Evolutionary conservation across 148 eudicot species (phyloP), one percentile per base, ranked within the genome.

Genomic region (Diospyros lotus): DNA sequence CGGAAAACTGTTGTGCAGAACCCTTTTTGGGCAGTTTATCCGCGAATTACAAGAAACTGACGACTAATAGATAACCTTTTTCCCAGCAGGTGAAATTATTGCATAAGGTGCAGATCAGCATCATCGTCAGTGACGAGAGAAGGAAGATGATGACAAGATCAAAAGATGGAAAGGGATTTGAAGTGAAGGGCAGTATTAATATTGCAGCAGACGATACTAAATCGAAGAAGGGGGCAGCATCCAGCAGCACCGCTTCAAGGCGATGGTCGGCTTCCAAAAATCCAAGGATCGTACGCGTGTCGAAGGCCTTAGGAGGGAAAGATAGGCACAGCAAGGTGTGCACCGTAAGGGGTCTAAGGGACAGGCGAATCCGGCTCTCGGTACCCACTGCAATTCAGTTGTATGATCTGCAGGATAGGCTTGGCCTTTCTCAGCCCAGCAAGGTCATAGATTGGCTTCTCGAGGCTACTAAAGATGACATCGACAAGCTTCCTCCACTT

Each of bases 311-410:
- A 68, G 97, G 97, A 65, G 97, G 97, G 2, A 91, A 91, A 81
- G 97, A 91, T 44, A 78, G 97, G 18, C 97, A 91, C 51, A 91
- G 97, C 80, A 91, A 91, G 72, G 97, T 91, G 9, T 86, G 88
- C 67, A 91, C 97, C 12, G 76, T 91, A 42, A 85, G 89, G 46
- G 97, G 97, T 42, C 73, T 91, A 39, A 82, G 93, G 71, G 97
- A 91, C 78, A 70, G 97, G 38, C 75, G 97, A 56, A 89, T 91
- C 46, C 74, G 97, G 78, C 89, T 91, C 2, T 91, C 97, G 0
- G 93, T 89, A 1, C 90, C 90, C 5, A 89, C 97, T 1, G 97
- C 97, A 11, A 85, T 91, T 72, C 93, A 91, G 56, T 77, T 91
- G 28, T 91, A 91, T 81, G 92, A 91, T 66, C 87, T 91, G 50